Evolutionary conservation across 176 grass and related monocot genomes (phyloP).

Genomic region (Ensete glaucum): DNA sequence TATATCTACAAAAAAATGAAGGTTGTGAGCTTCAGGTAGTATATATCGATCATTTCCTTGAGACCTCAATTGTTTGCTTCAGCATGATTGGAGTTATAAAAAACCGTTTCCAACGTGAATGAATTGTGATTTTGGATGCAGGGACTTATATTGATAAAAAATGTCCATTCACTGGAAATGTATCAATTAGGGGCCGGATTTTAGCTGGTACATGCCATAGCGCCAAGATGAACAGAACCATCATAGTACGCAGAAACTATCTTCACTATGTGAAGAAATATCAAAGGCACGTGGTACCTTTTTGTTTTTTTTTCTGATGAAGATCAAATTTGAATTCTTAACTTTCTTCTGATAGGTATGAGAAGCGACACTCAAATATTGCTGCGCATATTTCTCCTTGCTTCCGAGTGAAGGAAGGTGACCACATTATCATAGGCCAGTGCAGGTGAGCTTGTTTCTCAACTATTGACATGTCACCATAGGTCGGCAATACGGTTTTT

Average conservation of each 20-base stretch:
- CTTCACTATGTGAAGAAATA: conserved; percentile 16
- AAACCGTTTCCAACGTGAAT: neutral
- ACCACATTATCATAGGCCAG: conserved; percentile 7
- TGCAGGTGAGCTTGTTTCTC: conserved; percentile 1
- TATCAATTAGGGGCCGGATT: conserved; percentile 9
- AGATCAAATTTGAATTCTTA: too few species aligned
- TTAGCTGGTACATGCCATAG: conserved; percentile 12
- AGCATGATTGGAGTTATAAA: neutral
- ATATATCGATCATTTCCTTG: too few species aligned
- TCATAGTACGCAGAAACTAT: conserved; percentile 7
- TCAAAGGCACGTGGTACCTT: neutral
- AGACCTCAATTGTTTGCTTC: neutral
- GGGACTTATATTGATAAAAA: conserved; percentile 10
- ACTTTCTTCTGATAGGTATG: neutral
- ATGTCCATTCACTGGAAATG: conserved; percentile 12
- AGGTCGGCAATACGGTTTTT: neutral
- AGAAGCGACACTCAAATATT: conserved; percentile 7
- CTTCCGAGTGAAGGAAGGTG: conserved; percentile 11
- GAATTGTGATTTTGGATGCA: neutral
- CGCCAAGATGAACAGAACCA: conserved; percentile 9
- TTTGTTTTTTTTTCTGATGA: neutral
- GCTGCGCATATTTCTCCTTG: conserved; percentile 7
- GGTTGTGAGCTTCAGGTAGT: too few species aligned
- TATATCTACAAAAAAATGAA: too few species aligned
- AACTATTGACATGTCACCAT: neutral